Evolutionary conservation across 306 rosid species (phyloP).

Genomic region (Prunus mume): DNA sequence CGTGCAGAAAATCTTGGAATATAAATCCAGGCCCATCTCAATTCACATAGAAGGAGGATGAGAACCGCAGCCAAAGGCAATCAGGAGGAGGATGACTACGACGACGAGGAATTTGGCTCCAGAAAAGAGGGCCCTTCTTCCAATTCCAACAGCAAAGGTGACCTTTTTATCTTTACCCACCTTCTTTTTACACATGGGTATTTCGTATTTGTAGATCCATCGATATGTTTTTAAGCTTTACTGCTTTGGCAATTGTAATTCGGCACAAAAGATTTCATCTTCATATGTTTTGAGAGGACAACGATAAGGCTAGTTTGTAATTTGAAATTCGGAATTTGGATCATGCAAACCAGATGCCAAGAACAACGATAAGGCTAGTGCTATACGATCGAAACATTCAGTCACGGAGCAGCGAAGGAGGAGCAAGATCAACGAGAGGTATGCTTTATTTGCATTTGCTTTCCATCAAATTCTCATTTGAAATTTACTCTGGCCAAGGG

Average conservation of each 20-base stretch:
- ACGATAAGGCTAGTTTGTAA: constrained; percentile 1
- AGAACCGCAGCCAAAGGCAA: constrained; percentile 69
- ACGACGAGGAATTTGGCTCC: constrained; percentile 67
- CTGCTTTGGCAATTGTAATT: constrained; percentile 6
- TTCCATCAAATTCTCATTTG: background rate
- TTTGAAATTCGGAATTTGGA: constrained; percentile 19
- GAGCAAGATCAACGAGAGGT: constrained; percentile 99
- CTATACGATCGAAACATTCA: constrained; percentile 83
- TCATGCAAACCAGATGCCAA: constrained; percentile 58
- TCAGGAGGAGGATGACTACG: constrained; percentile 87
- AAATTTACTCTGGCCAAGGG: background rate
- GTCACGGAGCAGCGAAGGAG: constrained; percentile 99
- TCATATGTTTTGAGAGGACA: background rate
- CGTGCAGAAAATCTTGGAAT: background rate
- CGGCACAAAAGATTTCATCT: background rate
- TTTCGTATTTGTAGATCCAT: constrained; percentile 45
- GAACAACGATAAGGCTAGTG: constrained; percentile 80
- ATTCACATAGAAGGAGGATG: constrained; percentile 40
- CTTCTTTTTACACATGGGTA: background rate
- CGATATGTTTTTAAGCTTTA: background rate
- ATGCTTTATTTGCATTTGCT: constrained; percentile 8
- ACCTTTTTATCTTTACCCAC: background rate
- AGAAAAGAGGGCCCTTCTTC: constrained; percentile 78
- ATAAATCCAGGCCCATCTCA: constrained; percentile 5
- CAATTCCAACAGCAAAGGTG: constrained; percentile 60